Conservation (phyloP, 345 rosid species). For the Sonneratia caseolaris region DNA sequence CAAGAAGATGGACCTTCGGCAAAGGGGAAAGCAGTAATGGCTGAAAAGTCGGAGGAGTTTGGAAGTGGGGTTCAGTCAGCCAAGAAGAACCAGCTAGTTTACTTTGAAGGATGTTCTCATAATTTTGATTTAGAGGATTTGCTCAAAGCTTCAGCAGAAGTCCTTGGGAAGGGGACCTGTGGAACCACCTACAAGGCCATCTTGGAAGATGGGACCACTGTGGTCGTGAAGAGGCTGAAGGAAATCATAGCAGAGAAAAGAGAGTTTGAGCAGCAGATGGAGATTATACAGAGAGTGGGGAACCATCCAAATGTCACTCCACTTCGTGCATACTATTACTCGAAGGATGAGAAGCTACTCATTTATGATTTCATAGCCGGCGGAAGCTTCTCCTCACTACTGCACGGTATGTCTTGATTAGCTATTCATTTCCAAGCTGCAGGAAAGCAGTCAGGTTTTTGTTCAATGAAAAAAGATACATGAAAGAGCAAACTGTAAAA, state of each 20-base stretch:
- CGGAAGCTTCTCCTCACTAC: conserved; percentile 54
- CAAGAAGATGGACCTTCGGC: conserved; percentile 21
- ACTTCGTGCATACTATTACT: conserved; percentile 86
- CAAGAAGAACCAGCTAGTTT: conserved; percentile 92
- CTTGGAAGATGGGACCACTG: conserved; percentile 76
- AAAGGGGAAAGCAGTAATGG: conserved; percentile 44
- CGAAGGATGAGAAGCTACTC: conserved; percentile 90
- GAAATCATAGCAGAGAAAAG: conserved; percentile 68
- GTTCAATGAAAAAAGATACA: not conserved
- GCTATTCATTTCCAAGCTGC: not conserved
- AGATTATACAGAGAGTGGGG: conserved; percentile 55
- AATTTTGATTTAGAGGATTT: conserved; percentile 85
- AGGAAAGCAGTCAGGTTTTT: not conserved
- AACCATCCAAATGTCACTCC: conserved; percentile 70
- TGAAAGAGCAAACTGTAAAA: too few relatives aligned
- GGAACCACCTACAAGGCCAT: conserved; percentile 93
- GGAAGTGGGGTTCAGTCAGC: conserved; percentile 91
- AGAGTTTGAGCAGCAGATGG: conserved; percentile 96
- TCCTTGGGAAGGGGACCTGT: conserved; percentile 85
- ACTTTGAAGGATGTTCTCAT: conserved; percentile 73
- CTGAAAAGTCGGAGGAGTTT: conserved; percentile 65
- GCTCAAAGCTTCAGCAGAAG: conserved; percentile 94
- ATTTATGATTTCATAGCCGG: conserved; percentile 61
- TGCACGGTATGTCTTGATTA: conserved; percentile 47
- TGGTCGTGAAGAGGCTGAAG: conserved; percentile 82